Conservation (phyloP, 768 basidiomycete species). For the Trametes maxima region DNA sequence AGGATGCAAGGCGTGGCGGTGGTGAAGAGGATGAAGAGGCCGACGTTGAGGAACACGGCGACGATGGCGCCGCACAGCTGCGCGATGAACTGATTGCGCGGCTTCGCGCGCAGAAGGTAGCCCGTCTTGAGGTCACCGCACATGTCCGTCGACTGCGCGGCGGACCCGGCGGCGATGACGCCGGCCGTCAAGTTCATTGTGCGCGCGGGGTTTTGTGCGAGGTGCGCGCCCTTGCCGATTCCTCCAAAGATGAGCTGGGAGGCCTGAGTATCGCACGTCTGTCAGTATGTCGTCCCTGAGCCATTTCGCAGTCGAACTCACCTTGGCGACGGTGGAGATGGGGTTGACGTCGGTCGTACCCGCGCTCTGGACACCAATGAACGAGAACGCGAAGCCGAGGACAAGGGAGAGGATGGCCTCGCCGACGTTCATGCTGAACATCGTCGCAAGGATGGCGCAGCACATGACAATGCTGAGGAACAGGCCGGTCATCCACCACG, state of each 20-base stretch:
- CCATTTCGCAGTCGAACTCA: conserved; percentile 4
- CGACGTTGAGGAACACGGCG: conserved; percentile 59
- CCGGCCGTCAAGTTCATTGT: conserved; percentile 55
- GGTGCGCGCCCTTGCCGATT: conserved; percentile 49
- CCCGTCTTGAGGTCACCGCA: conserved; percentile 71
- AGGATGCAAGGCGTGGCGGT: conserved; percentile 62
- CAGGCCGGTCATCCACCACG: conserved; percentile 59
- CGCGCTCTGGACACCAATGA: conserved; percentile 63
- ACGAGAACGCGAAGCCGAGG: conserved; percentile 66
- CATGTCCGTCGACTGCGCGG: conserved; percentile 65
- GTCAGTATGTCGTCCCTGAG: too few relatives aligned
- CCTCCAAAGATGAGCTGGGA: conserved; percentile 70
- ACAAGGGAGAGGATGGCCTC: conserved; percentile 58
- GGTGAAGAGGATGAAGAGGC: conserved; percentile 63
- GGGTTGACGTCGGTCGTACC: conserved; percentile 67
- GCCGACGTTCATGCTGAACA: conserved; percentile 60
- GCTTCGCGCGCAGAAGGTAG: conserved; percentile 66
- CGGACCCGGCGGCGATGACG: conserved; percentile 55
- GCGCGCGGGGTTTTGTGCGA: conserved; percentile 40
- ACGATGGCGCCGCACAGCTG: conserved; percentile 61
- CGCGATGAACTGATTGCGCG: conserved; percentile 62
- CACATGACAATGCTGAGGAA: conserved; percentile 49
- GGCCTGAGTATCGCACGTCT: conserved; percentile 31
- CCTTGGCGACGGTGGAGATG: conserved; percentile 59
- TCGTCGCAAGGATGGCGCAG: conserved; percentile 53